Percentiles rank a stretch among this genome's conserved stretches.
These are phyloP conservation scores for Rutstroemia sp. DNA, from an alignment of 2,329 filamentous ascomycete species.

Conservation along the genomic window DNA sequence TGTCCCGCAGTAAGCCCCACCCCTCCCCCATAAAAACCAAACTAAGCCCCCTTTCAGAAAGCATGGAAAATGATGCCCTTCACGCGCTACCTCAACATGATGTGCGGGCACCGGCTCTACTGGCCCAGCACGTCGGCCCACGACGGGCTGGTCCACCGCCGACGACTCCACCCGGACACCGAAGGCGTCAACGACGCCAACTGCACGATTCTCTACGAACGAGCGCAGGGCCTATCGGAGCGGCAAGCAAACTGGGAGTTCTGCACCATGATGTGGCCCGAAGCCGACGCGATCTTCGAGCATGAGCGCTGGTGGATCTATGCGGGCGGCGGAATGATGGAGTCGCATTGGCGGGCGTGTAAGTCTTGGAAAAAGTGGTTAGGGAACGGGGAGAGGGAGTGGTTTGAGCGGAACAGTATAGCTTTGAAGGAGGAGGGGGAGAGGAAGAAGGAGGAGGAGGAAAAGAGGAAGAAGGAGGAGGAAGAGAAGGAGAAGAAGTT, in stretches of 20 bases:
- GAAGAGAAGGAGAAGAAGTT: too few species aligned
- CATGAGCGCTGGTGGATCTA: neutral
- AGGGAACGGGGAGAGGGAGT: too few species aligned
- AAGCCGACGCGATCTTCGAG: neutral
- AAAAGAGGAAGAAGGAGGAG: too few species aligned
- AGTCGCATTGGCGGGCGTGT: neutral
- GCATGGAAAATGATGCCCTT: neutral
- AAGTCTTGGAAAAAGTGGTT: too few species aligned
- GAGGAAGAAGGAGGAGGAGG: too few species aligned
- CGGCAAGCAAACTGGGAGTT: neutral
- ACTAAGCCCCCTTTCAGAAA: neutral
- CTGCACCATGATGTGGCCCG: neutral
- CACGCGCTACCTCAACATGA: conserved; percentile 1
- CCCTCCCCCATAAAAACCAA: neutral
- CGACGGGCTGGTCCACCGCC: neutral
- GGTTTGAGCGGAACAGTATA: too few species aligned
- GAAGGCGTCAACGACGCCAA: neutral
- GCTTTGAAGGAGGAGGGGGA: too few species aligned
- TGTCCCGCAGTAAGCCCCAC: neutral
- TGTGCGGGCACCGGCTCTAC: neutral
- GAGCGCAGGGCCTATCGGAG: neutral
- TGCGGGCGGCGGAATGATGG: neutral
- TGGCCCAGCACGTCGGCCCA: neutral
- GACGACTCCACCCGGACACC: neutral
- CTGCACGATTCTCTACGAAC: neutral